phyloP scores from a whole-genome alignment of 2,329 filamentous ascomycete species.

The Trichoderma gracile region DNA sequence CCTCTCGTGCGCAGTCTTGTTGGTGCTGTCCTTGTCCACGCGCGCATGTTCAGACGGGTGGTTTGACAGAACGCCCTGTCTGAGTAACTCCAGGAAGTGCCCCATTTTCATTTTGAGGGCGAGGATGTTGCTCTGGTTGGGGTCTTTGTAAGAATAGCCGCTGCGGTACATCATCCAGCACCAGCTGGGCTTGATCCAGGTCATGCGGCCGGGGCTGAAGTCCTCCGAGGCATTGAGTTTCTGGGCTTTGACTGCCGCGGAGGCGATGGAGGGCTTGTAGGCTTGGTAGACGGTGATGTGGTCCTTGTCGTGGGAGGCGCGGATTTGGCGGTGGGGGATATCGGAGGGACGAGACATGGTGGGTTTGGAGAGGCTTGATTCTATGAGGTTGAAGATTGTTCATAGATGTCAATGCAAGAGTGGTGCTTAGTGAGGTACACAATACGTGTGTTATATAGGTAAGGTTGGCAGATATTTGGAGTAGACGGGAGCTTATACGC shows the following conservation, averaged over 20 bases:
- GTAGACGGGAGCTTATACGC: no score
- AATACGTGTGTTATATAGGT: background rate
- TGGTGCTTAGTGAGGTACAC: background rate
- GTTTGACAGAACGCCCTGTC: conserved; percentile 38
- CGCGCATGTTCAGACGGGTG: conserved; percentile 26
- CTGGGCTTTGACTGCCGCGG: conserved; percentile 52
- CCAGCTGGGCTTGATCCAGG: conserved; percentile 66
- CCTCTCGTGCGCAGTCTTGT: conserved; percentile 32
- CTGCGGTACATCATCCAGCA: conserved; percentile 65
- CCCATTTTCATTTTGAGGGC: conserved; percentile 56
- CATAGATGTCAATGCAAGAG: no score
- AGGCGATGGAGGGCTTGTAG: conserved; percentile 55
- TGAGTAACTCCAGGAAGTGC: conserved; percentile 52
- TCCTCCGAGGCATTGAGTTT: conserved; percentile 53
- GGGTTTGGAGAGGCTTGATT: no score
- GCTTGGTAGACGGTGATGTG: conserved; percentile 65
- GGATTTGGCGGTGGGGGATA: conserved; percentile 51
- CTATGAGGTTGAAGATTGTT: background rate
- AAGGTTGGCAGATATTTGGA: background rate
- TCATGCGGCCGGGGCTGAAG: conserved; percentile 59
- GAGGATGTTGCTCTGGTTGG: conserved; percentile 55
- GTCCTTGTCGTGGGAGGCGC: conserved; percentile 50
- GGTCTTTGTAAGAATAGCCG: conserved; percentile 60
- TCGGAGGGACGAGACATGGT: conserved; percentile 19
- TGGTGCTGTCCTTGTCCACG: conserved; percentile 4